phyloP scores from a whole-genome alignment of 306 rosid species.

The Adenanthera pavonina region DNA sequence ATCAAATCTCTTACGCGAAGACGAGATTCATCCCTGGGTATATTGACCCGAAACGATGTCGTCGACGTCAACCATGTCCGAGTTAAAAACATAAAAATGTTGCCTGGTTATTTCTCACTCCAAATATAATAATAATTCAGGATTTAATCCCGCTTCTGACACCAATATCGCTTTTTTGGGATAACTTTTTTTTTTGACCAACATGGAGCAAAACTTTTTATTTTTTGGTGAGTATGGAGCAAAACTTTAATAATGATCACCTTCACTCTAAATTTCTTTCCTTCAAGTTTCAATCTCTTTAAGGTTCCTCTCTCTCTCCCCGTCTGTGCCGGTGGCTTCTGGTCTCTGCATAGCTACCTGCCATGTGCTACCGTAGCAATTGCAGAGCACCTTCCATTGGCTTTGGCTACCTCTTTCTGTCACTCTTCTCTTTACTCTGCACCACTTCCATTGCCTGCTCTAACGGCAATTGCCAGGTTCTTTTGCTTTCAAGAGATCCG shows the following conservation, averaged over 20 bases:
- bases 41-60: not conserved
- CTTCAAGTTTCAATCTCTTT: slow-evolving; percentile 23
- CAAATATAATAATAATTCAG: slow-evolving; percentile 15
- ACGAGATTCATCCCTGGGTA: not conserved
- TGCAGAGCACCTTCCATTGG: slow-evolving; percentile 43
- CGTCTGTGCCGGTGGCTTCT: slow-evolving; percentile 4
- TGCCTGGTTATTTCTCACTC: not conserved
- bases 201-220: no score
- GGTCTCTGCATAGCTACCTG: slow-evolving; percentile 41
- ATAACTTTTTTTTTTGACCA: no score
- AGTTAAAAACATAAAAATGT: slow-evolving; percentile 7
- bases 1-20: not conserved
- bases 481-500: slow-evolving; percentile 44
- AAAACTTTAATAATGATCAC: slow-evolving; percentile 29
- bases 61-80: not conserved
- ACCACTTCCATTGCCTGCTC: slow-evolving; percentile 64
- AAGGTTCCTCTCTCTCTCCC: not conserved
- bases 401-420: slow-evolving; percentile 36
- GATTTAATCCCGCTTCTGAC: slow-evolving; percentile 51
- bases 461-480: slow-evolving; percentile 87
- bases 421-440: slow-evolving; percentile 47
- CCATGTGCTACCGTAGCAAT: slow-evolving; percentile 62
- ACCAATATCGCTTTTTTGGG: no score
- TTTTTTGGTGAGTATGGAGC: no score
- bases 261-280: slow-evolving; percentile 36